Percentiles rank a stretch among this genome's conserved stretches.
Conservation (phyloP, 1,139 yeast genomes). For the Suhomyces ambrosiae region DNA sequence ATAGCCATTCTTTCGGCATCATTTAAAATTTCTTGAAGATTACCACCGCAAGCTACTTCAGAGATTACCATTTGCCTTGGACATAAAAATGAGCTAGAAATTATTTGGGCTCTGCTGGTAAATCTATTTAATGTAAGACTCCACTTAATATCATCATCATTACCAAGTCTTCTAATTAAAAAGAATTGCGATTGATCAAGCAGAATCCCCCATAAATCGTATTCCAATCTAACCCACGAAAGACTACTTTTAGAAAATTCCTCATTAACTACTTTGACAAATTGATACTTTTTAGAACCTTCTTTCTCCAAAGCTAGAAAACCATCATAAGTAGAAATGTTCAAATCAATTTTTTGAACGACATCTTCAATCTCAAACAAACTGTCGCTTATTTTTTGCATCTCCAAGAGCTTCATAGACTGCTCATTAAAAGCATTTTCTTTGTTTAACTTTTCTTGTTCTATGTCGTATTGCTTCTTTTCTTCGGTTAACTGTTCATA, state of each 20-base stretch:
- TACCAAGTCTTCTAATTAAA: slow-evolving; percentile 16
- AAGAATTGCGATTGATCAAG: slow-evolving; percentile 19
- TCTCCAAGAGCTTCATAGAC: slow-evolving; percentile 17
- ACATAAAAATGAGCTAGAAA: slow-evolving; percentile 10
- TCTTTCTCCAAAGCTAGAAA: slow-evolving; percentile 27
- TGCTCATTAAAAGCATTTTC: slow-evolving; percentile 23
- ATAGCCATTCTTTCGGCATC: slow-evolving; percentile 4
- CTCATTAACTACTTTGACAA: slow-evolving; percentile 16
- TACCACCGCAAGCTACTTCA: neutral
- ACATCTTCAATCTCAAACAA: slow-evolving; percentile 20
- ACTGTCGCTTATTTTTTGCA: slow-evolving; percentile 11
- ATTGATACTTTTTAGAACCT: slow-evolving; percentile 17
- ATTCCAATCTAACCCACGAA: slow-evolving; percentile 35
- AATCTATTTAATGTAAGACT: slow-evolving; percentile 21
- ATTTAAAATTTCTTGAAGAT: slow-evolving; percentile 5
- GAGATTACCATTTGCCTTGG: slow-evolving; percentile 1
- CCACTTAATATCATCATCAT: slow-evolving; percentile 16
- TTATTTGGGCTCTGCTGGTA: slow-evolving; percentile 12
- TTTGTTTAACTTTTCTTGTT: slow-evolving; percentile 14
- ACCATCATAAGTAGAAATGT: slow-evolving; percentile 36
- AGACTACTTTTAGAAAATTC: slow-evolving; percentile 19
- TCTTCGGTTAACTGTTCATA: slow-evolving; percentile 27
- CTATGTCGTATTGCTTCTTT: slow-evolving; percentile 22
- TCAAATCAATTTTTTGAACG: slow-evolving; percentile 20
- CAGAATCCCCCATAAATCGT: slow-evolving; percentile 36